Evolutionary conservation across 2,329 filamentous ascomycete species (phyloP), one percentile per base, ranked within the genome.

Genomic region (Endocalyx cinctus): DNA sequence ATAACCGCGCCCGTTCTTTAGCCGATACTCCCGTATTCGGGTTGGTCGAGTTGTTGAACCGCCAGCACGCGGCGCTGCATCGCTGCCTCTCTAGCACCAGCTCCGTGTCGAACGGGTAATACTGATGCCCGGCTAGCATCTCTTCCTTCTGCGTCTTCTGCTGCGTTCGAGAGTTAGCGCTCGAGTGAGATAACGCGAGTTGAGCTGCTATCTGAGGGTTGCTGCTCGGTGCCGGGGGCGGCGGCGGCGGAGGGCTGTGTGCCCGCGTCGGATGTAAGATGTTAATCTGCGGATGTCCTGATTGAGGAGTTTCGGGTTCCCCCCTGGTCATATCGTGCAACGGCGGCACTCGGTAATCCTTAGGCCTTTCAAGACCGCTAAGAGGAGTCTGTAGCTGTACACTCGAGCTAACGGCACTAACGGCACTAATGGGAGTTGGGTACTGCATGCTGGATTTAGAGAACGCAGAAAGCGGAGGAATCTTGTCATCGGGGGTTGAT

Each of bases 11-110:
- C 27, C 82, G 76, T 55, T 90, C 84, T 17, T 75, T 68, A 6
- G 72, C 66, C 17, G 82, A 85, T 5, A 89, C 76, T 5, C 82
- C 83, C 25, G 79, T 76, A 34, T 79, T 77, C 2, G 85, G 82
- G 47, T 87, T 87, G 18, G 77, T 82, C 13, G 84, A 82, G 57
- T 84, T 87, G 61, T 96, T 96, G 65, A 92, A 96, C 31, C 81
- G 72, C 74, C 83, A 89, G 48, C 90, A 80, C 5, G 87, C 87
- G 10, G 77, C 74, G 42, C 79, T 83, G 63, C 90, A 97, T 34
- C 82, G 75, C 54, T 92, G 81, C n/a, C 90, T 82, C 51, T 96
- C 89, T 14, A 85, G 72, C 11, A 85, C 74, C 5, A 98, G 72
- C 50, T 87, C 82, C 39, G 79, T 75, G 54, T 87, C 80, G 43